Percentiles rank a stretch among this genome's conserved stretches.
These are phyloP conservation scores for Trichoderma sp. DNA, from an alignment of 2,329 filamentous ascomycete species.

Conservation along the genomic window DNA sequence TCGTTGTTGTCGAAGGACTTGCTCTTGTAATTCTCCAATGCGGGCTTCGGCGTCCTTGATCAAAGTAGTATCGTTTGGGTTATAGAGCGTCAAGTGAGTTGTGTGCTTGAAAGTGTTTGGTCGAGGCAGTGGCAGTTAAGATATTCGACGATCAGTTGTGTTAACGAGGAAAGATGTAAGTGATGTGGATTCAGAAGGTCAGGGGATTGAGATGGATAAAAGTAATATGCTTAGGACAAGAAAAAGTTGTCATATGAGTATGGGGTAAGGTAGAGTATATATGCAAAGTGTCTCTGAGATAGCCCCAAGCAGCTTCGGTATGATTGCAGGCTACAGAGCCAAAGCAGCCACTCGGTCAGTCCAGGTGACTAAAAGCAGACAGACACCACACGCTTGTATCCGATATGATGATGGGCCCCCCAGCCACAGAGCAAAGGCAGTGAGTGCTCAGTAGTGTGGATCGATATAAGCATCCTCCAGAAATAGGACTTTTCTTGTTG, in stretches of 20 bases:
- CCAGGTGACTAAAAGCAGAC: conserved; percentile 28
- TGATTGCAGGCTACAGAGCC: conserved; percentile 5
- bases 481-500: conserved; percentile 28
- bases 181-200: not conserved
- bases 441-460: not conserved
- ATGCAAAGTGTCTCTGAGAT: conserved; percentile 24
- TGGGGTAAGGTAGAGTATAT: not conserved
- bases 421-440: conserved; percentile 18
- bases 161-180: not conserved
- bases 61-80: conserved; percentile 19
- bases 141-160: not conserved
- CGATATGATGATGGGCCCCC: conserved; percentile 21
- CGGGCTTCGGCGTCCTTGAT: not conserved
- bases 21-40: conserved; percentile 6
- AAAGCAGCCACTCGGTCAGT: conserved; percentile 27
- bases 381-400: conserved; percentile 20
- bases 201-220: not conserved
- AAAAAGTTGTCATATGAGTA: conserved; percentile 13
- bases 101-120: not conserved
- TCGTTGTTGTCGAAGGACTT: conserved; percentile 19
- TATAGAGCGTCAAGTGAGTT: not conserved
- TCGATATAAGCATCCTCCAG: conserved; percentile 7
- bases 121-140: not conserved
- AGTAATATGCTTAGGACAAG: not conserved
- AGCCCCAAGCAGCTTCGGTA: conserved; percentile 10